Conservation (phyloP, 2,329 filamentous ascomycete genomes). For the Beauveria varroae region DNA sequence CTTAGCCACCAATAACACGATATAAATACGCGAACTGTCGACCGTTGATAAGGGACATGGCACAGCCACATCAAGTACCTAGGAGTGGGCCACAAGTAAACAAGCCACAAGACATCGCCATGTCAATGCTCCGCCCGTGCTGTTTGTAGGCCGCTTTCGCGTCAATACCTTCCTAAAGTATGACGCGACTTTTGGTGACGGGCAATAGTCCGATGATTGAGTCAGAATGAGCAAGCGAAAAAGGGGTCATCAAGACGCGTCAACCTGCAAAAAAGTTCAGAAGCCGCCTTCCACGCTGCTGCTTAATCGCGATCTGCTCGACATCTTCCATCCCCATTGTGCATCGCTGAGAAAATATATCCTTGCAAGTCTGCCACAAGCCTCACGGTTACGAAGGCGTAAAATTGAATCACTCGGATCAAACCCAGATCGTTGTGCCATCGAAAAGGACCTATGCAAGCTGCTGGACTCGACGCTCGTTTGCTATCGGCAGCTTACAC, state of each 20-base stretch:
- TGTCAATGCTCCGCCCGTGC: neutral
- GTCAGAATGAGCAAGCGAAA: constrained; percentile 7
- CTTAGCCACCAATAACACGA: neutral
- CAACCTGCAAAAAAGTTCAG: constrained; percentile 13
- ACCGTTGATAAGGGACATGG: neutral
- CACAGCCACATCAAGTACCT: neutral
- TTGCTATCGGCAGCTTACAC: constrained; percentile 34
- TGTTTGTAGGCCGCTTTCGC: neutral
- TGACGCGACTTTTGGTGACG: neutral
- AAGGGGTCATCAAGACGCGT: constrained; percentile 17
- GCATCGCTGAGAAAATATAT: constrained; percentile 64
- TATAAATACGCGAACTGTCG: neutral
- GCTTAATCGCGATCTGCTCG: constrained; percentile 55
- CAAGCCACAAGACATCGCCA: neutral
- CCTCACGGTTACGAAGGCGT: constrained; percentile 55
- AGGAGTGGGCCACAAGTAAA: neutral
- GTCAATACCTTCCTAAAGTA: neutral
- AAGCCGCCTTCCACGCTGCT: constrained; percentile 8
- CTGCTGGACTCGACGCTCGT: constrained; percentile 67
- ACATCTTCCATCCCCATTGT: constrained; percentile 59
- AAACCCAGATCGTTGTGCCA: constrained; percentile 18
- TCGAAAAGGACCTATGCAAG: constrained; percentile 38
- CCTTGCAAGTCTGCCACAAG: constrained; percentile 54
- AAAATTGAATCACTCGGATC: constrained; percentile 44
- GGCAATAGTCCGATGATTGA: neutral